Evolutionary conservation across 2,329 filamentous ascomycete species (phyloP).

Genomic region (Zopfia rhizophila): DNA sequence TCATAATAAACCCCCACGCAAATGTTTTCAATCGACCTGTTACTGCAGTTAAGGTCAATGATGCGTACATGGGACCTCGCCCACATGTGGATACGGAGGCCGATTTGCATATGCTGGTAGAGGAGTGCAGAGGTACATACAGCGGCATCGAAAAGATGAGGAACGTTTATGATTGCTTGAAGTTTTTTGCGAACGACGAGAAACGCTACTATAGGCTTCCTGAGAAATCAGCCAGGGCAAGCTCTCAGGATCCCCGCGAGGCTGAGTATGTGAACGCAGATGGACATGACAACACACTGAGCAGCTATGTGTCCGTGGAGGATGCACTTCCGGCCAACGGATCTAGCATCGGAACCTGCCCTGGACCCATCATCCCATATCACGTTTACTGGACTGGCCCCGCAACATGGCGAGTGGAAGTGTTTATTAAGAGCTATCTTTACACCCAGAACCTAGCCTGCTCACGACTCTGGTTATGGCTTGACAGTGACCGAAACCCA

Average conservation of each 20-base stretch:
- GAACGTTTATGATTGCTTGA: slow-evolving; percentile 63
- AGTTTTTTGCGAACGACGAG: slow-evolving; percentile 61
- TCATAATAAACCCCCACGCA: slow-evolving; percentile 62
- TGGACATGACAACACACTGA: slow-evolving; percentile 52
- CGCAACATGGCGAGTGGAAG: slow-evolving; percentile 66
- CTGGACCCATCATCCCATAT: slow-evolving; percentile 66
- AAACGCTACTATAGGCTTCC: slow-evolving; percentile 63
- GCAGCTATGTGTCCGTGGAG: slow-evolving; percentile 49
- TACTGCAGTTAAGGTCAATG: slow-evolving; percentile 61
- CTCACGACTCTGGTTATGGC: slow-evolving; percentile 64
- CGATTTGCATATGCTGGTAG: slow-evolving; percentile 62
- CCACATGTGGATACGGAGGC: slow-evolving; percentile 65
- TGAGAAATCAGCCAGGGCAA: slow-evolving; percentile 51
- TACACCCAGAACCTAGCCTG: slow-evolving; percentile 68
- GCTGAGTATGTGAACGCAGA: slow-evolving; percentile 57
- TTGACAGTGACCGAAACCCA: slow-evolving; percentile 64
- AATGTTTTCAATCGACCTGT: slow-evolving; percentile 66
- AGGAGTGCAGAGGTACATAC: slow-evolving; percentile 64
- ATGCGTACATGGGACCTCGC: slow-evolving; percentile 63
- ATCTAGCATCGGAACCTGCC: slow-evolving; percentile 59
- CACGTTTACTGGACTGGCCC: slow-evolving; percentile 68
- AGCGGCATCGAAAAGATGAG: slow-evolving; percentile 65
- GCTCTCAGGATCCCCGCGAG: slow-evolving; percentile 53
- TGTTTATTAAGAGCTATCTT: slow-evolving; percentile 67
- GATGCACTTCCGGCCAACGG: slow-evolving; percentile 52